Evolutionary conservation across 1,139 yeast species (phyloP), one percentile per base, ranked within the genome.

Genomic region (Arxiozyma heterogenica): DNA sequence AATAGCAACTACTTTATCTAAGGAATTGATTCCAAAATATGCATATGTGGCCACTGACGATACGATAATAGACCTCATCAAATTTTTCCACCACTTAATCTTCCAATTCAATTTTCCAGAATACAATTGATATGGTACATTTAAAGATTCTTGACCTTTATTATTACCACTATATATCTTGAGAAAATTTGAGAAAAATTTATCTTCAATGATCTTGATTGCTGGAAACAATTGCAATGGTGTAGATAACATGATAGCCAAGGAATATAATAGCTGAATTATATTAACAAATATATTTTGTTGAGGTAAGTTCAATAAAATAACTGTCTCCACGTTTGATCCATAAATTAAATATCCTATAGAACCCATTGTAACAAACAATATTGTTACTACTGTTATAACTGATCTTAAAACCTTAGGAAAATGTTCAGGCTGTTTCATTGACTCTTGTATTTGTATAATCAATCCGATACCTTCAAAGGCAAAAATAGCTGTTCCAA

Each of bases 391-490:
- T 5, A 80, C 73, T 9, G 74, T 57, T 71, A 86, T 82, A 34
- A 85, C 86, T 30, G 80, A 67, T 7, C 75, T 74, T 51, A 86
- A 70, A 3, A 86, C 90, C 60, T 75, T 63, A 4, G 93, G 87
- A 63, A 84, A 86, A 60, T 83, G 76, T 60, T 83, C 83, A 1
- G 93, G 94, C 53, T 81, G 71, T 49, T 75, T 78, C 93, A 86
- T 86, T 3, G 91, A 80, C 53, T 85, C 80, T 64, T 86, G 89
- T 39, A 86, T 84, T 0, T 93, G 94, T 44, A 86, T 78, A 51
- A 86, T 83, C 47, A 86, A 72, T 0, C 94, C 93, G 57, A 86
- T 84, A 0, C 94, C 94, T 71, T 86, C 94, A 64, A 84, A 86
- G 0, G 93, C 83, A 56, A 87, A 85, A 22, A 86, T 88, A 0